Evolutionary conservation across 768 basidiomycete genomes (phyloP), one percentile per base, ranked within the genome.

Genomic region (Rubroboletus pulcherrimus): DNA sequence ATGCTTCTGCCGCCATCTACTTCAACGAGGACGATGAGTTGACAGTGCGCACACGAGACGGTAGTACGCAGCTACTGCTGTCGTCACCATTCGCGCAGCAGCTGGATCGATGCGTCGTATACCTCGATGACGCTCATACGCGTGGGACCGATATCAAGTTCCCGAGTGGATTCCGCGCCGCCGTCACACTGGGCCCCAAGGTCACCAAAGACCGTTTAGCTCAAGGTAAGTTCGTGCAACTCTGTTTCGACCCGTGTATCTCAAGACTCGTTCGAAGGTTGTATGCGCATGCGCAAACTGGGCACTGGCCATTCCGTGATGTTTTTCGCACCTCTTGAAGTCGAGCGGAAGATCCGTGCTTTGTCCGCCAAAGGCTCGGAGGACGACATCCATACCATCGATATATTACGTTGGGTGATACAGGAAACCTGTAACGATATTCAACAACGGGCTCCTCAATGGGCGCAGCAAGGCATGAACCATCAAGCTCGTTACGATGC

Each of bases 111-210:
- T 79, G 78, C 34, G 55, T 78, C 5, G 60, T 82, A 2, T 83
- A 83, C 57, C 75, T 83, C 0, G 81, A 83, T 46, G 81, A 83
- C 48, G 77, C 78, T 0, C 81, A 82, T 54, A 66, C 66, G 2
- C 39, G 66, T 12, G 81, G 81, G 6, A 83, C 81, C 0, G 81
- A 83, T 53, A 65, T 83, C 14, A 82, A 76, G 41, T 67, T 83
- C 33, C 81, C 82, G 0, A 53, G 19, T 1, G 54, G 69, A 17
- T 74, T 67, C 35, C 54, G 60, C 1, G 54, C 60, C 5, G 59
- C 59, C 1, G 46, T 60, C 29, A 60, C 59, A 1, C 34, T 82
- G 2, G 82, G 81, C 0, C 76, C 76, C 6, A 80, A 75, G 40
- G 65, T 83, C 8, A 79, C 76, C 0, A 83, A 83, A 54, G 82